phyloP scores from a whole-genome alignment of 495 filamentous ascomycete genomes.

The Chlorociboria aeruginascens region DNA sequence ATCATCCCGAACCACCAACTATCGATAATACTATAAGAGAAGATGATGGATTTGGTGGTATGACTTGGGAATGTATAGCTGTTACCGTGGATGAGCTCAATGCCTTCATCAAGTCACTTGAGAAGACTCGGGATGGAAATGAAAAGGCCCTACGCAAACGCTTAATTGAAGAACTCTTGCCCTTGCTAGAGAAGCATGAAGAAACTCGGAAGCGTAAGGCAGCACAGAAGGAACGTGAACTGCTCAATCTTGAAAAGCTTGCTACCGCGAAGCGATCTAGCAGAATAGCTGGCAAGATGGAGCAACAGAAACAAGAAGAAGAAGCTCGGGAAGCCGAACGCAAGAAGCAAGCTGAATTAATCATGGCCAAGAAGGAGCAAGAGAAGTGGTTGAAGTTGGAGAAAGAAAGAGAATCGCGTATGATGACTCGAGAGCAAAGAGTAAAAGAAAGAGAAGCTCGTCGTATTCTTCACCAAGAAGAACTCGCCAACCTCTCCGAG shows the following conservation, averaged over 20 bases:
- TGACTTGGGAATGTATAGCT: constrained; percentile 87
- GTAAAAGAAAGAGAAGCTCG: constrained; percentile 72
- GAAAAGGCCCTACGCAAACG: constrained; percentile 64
- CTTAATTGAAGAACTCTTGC: constrained; percentile 63
- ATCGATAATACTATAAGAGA: constrained; percentile 23
- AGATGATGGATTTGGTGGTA: constrained; percentile 52
- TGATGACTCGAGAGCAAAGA: constrained; percentile 75
- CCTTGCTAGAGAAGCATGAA: constrained; percentile 71
- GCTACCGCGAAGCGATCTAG: constrained; percentile 91
- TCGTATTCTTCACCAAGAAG: constrained; percentile 70
- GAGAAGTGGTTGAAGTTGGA: constrained; percentile 53
- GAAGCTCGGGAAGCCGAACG: constrained; percentile 59
- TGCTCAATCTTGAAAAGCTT: constrained; percentile 67
- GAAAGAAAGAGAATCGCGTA: constrained; percentile 65
- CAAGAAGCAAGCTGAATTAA: constrained; percentile 53
- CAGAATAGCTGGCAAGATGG: constrained; percentile 67
- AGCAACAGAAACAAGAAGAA: constrained; percentile 64
- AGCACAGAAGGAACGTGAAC: constrained; percentile 62
- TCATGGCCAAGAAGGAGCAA: constrained; percentile 55
- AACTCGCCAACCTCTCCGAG: constrained; percentile 65
- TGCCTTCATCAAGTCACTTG: constrained; percentile 55
- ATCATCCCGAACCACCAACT: constrained; percentile 33
- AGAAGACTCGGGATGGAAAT: constrained; percentile 63
- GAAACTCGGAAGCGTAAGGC: constrained; percentile 60
- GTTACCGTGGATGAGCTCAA: constrained; percentile 67